These are phyloP conservation scores for Pleurotus tuoliensis DNA, from an alignment of 768 basidiomycete genomes.

Conservation along the genomic window DNA sequence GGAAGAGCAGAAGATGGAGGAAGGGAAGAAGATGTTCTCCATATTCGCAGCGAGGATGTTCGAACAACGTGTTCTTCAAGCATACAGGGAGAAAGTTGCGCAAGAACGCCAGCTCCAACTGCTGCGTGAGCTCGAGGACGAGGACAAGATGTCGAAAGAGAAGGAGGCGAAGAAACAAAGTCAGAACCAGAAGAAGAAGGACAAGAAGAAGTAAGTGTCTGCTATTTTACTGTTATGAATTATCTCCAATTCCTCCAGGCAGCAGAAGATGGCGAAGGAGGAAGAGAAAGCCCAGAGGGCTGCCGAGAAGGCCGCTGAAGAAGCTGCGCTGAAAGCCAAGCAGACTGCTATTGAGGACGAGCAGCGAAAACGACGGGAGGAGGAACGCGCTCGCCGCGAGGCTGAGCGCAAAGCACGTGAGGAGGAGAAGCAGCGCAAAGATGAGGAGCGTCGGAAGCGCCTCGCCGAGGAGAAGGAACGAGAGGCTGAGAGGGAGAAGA, in stretches of 20 bases:
- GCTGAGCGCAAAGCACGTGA: conserved; percentile 70
- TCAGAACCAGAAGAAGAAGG: conserved; percentile 99
- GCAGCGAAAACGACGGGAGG: conserved; percentile 75
- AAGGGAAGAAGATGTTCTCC: conserved; percentile 99
- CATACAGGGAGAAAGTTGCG: conserved; percentile 95
- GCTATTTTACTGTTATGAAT: conserved; percentile 4
- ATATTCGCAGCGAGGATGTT: conserved; percentile 99
- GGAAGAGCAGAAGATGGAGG: conserved; percentile 98
- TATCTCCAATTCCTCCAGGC: conserved; percentile 40
- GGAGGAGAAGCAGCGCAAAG: conserved; percentile 79
- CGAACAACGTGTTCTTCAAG: conserved; percentile 94
- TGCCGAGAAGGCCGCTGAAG: conserved; percentile 84
- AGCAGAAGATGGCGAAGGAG: conserved; percentile 90
- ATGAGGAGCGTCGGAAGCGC: conserved; percentile 78
- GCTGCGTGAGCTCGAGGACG: conserved; percentile 92
- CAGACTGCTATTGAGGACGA: conserved; percentile 80
- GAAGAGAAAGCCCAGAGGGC: conserved; percentile 82
- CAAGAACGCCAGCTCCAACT: conserved; percentile 93
- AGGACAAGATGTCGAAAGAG: conserved; percentile 83
- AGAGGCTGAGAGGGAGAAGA: conserved; percentile 70
- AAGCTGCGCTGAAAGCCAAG: conserved; percentile 72
- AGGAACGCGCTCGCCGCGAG: conserved; percentile 81
- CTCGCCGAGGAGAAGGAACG: conserved; percentile 77
- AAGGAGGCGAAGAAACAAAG: conserved; percentile 91
- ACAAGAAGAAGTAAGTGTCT: conserved; percentile 72